These are phyloP conservation scores for Geotrichum cucujoidarum DNA, from an alignment of 1,139 yeast species.

Conservation along the genomic window DNA sequence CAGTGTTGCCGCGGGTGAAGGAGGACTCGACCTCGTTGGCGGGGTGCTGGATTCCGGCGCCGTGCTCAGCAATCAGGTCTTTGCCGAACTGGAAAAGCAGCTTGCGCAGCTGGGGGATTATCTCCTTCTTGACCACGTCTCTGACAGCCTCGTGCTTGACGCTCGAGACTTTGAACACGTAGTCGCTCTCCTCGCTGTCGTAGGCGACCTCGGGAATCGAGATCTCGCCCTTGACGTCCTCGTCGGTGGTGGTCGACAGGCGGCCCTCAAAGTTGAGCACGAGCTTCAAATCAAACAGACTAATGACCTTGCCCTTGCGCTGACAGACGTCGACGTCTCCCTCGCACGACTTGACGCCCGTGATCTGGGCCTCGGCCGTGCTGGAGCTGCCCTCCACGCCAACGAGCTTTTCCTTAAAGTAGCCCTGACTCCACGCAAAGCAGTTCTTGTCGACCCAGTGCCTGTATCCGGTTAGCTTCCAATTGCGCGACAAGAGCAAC, in stretches of 20 bases:
- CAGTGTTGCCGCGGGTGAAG: conserved; percentile 43
- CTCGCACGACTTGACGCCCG: conserved; percentile 62
- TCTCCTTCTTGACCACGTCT: conserved; percentile 49
- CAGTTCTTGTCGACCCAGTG: conserved; percentile 99
- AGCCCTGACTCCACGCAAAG: conserved; percentile 78
- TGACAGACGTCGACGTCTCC: conserved; percentile 97
- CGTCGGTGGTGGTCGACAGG: conserved; percentile 28
- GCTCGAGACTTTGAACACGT: conserved; percentile 66
- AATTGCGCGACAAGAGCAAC: too few species aligned
- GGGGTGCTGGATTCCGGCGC: conserved; percentile 81
- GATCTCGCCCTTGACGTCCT: conserved; percentile 56
- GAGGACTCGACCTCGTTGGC: conserved; percentile 62
- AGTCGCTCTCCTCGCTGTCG: conserved; percentile 79
- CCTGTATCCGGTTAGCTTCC: too few species aligned
- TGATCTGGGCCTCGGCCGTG: conserved; percentile 43
- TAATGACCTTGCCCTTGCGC: conserved; percentile 93
- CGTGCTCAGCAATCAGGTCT: conserved; percentile 70
- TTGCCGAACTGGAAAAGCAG: conserved; percentile 62
- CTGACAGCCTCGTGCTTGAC: conserved; percentile 47
- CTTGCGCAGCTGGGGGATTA: conserved; percentile 66
- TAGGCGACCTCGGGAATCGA: conserved; percentile 92
- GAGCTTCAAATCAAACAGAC: conserved; percentile 75
- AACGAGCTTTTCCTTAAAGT: conserved; percentile 57
- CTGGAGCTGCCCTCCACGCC: conserved; percentile 45
- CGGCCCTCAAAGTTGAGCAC: conserved; percentile 56